Conservation (phyloP, 2,329 filamentous ascomycete species). For the Orbilia quercus region DNA sequence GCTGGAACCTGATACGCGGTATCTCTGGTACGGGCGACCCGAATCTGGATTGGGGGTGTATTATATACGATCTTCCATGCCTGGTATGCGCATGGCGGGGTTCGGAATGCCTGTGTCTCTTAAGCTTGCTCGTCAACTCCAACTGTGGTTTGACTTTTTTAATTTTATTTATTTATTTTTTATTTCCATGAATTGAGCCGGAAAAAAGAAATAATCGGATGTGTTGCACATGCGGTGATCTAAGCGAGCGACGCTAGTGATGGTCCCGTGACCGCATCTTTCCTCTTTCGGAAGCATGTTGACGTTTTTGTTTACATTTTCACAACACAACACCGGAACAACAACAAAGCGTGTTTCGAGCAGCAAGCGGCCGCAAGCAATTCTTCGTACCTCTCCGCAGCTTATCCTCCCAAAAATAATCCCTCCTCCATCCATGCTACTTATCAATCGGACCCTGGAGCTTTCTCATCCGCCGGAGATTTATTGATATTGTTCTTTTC, state of each 20-base stretch:
- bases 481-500: slow-evolving; percentile 59
- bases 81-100: background rate
- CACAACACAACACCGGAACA: slow-evolving; percentile 32
- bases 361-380: too few species aligned
- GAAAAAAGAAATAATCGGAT: slow-evolving; percentile 18
- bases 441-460: slow-evolving; percentile 20
- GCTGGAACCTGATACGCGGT: background rate
- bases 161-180: too few species aligned
- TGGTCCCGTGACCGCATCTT: too few species aligned
- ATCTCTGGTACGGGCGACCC: background rate
- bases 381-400: background rate
- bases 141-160: background rate
- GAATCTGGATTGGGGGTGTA: background rate
- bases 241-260: slow-evolving; percentile 19
- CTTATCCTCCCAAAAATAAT: background rate
- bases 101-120: background rate
- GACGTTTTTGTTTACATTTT: slow-evolving; percentile 42
- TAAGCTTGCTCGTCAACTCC: background rate
- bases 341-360: slow-evolving; percentile 13
- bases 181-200: too few species aligned
- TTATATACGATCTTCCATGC: slow-evolving; percentile 1
- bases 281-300: slow-evolving; percentile 34
- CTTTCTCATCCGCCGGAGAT: slow-evolving; percentile 26
- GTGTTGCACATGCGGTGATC: slow-evolving; percentile 45
- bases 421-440: slow-evolving; percentile 6